These are phyloP conservation scores for Solanum appendiculatum DNA, from an alignment of 257 asterid genomes.

Conservation along the genomic window DNA sequence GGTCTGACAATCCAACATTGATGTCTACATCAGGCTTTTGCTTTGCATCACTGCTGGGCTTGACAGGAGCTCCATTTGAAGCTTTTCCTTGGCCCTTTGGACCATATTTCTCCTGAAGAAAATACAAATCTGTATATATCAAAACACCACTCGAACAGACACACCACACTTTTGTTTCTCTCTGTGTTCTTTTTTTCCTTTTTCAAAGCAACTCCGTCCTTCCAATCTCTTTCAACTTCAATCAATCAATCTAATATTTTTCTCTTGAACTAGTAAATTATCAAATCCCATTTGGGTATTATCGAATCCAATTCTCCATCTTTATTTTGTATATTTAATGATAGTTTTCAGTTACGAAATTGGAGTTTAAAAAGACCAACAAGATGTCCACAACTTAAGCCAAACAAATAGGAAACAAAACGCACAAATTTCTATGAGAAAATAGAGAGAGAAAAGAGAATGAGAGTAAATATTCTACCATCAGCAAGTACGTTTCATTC, in stretches of 20 bases:
- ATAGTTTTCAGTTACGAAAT: background rate
- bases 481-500: background rate
- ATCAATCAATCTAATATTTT: background rate
- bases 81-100: slow-evolving; percentile 78
- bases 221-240: background rate
- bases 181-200: background rate
- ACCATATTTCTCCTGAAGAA: slow-evolving; percentile 84
- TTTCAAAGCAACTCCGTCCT: background rate
- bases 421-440: background rate
- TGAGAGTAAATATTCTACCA: background rate
- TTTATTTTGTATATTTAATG: background rate
- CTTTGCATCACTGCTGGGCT: slow-evolving; percentile 40
- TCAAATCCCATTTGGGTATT: background rate
- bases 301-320: background rate
- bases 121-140: background rate
- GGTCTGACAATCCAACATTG: slow-evolving; percentile 73
- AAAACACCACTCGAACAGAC: background rate
- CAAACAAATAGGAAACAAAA: background rate
- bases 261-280: background rate
- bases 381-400: background rate
- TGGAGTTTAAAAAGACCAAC: background rate
- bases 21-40: slow-evolving; percentile 74
- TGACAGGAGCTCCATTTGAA: slow-evolving; percentile 36
- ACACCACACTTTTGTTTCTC: background rate
- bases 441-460: background rate